These are phyloP conservation scores for Lindgomyces ingoldianus DNA, from an alignment of 495 filamentous ascomycete species.

Conservation along the genomic window DNA sequence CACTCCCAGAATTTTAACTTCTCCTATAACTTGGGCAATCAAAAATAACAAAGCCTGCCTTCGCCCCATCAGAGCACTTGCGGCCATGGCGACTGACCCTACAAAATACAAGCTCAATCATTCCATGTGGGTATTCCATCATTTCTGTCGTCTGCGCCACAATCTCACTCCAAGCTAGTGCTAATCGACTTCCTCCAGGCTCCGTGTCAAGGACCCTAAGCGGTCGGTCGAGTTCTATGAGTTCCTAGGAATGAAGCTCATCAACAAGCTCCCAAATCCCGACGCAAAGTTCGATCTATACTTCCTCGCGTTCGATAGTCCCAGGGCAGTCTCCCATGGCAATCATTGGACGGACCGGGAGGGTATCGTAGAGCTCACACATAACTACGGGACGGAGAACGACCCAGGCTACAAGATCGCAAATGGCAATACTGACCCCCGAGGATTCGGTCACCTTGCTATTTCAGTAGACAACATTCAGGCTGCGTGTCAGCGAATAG, in stretches of 20 bases:
- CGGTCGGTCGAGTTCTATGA: slow-evolving; percentile 93
- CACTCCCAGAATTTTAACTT: neutral
- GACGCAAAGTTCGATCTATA: slow-evolving; percentile 90
- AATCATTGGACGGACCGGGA: slow-evolving; percentile 78
- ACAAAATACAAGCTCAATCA: slow-evolving; percentile 42
- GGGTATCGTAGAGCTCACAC: slow-evolving; percentile 88
- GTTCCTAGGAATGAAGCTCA: slow-evolving; percentile 82
- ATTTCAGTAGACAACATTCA: slow-evolving; percentile 89
- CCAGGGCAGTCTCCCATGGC: slow-evolving; percentile 60
- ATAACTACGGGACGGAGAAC: slow-evolving; percentile 94
- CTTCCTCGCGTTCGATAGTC: slow-evolving; percentile 74
- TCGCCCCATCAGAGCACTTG: slow-evolving; percentile 3
- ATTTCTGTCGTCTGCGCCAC: neutral
- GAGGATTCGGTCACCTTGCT: slow-evolving; percentile 88
- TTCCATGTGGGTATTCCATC: slow-evolving; percentile 23
- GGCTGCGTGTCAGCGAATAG: slow-evolving; percentile 81
- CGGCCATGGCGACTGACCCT: slow-evolving; percentile 33
- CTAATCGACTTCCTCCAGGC: slow-evolving; percentile 53
- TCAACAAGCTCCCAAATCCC: slow-evolving; percentile 71
- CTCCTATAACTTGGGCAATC: slow-evolving; percentile 4
- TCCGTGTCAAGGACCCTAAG: slow-evolving; percentile 93
- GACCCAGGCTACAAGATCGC: slow-evolving; percentile 78
- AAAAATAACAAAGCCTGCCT: slow-evolving; percentile 1
- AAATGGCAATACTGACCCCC: slow-evolving; percentile 87
- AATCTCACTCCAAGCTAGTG: neutral